Conservation (phyloP, 345 rosid genomes). For the Dipteronia dyeriana region DNA sequence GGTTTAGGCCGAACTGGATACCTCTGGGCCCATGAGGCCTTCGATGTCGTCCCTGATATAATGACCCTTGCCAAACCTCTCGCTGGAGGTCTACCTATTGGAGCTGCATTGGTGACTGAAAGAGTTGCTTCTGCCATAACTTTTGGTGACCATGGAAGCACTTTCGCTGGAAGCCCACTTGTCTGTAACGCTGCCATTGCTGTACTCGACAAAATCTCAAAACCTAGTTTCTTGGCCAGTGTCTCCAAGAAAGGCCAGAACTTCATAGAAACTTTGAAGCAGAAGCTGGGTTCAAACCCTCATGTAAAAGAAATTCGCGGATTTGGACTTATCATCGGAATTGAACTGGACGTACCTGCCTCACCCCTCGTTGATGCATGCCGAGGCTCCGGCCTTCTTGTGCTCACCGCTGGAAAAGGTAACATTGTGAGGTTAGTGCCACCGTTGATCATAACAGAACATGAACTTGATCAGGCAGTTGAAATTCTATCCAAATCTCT, state of each 20-base stretch:
- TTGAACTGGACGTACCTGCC: conserved; percentile 72
- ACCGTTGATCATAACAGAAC: conserved; percentile 76
- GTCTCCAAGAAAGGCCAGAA: conserved; percentile 62
- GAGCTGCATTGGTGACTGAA: conserved; percentile 77
- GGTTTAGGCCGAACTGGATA: conserved; percentile 82
- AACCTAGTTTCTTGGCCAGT: conserved; percentile 70
- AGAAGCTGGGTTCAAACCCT: conserved; percentile 60
- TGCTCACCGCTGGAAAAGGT: conserved; percentile 85
- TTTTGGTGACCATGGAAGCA: conserved; percentile 88
- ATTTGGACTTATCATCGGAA: conserved; percentile 73
- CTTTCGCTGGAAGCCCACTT: conserved; percentile 85
- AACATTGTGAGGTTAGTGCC: conserved; percentile 86
- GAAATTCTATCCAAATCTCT: conserved; percentile 46
- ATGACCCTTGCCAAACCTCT: conserved; percentile 98
- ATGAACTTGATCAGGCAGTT: conserved; percentile 67
- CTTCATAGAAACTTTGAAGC: conserved; percentile 57
- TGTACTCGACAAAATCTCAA: conserved; percentile 71
- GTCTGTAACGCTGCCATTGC: conserved; percentile 68
- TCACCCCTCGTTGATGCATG: conserved; percentile 73
- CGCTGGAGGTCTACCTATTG: conserved; percentile 93
- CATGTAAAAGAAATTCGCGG: conserved; percentile 92
- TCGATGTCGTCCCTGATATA: conserved; percentile 68
- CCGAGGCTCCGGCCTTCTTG: conserved; percentile 63
- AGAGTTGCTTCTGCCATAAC: conserved; percentile 67
- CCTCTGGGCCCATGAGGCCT: conserved; percentile 84